Evolutionary conservation across 306 rosid genomes (phyloP).

Genomic region (Herpetospermum pedunculosum): DNA sequence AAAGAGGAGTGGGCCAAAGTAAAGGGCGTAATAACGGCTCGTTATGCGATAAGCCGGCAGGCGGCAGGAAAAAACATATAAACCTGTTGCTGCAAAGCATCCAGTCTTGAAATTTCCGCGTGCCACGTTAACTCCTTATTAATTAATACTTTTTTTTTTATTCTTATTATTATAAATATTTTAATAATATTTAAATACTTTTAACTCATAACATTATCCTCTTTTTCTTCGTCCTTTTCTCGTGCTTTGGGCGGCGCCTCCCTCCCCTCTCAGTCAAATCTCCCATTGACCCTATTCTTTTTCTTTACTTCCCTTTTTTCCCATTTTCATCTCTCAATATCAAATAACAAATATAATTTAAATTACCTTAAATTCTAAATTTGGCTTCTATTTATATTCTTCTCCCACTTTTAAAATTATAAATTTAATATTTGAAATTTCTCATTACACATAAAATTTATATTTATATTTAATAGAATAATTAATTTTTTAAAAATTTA

Average conservation of each 20-base stretch:
- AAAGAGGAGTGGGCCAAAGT: background rate
- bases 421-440: too few relatives aligned
- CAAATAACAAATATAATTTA: too few relatives aligned
- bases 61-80: background rate
- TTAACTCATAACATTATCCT: background rate
- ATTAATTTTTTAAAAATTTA: too few relatives aligned
- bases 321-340: too few relatives aligned
- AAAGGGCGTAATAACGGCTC: constrained; percentile 13
- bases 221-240: constrained; percentile 2
- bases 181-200: too few relatives aligned
- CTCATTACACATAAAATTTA: too few relatives aligned
- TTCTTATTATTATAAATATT: background rate
- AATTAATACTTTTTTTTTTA: background rate
- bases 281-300: constrained; percentile 6
- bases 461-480: too few relatives aligned
- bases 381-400: too few relatives aligned
- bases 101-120: constrained; percentile 17
- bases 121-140: constrained; percentile 5
- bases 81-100: background rate
- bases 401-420: too few relatives aligned
- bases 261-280: constrained; percentile 13
- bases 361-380: too few relatives aligned
- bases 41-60: constrained; percentile 16
- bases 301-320: background rate
- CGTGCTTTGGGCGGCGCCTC: constrained; percentile 20